These are phyloP conservation scores for Colletotrichum musae DNA, from an alignment of 2,329 filamentous ascomycete species.

Conservation along the genomic window DNA sequence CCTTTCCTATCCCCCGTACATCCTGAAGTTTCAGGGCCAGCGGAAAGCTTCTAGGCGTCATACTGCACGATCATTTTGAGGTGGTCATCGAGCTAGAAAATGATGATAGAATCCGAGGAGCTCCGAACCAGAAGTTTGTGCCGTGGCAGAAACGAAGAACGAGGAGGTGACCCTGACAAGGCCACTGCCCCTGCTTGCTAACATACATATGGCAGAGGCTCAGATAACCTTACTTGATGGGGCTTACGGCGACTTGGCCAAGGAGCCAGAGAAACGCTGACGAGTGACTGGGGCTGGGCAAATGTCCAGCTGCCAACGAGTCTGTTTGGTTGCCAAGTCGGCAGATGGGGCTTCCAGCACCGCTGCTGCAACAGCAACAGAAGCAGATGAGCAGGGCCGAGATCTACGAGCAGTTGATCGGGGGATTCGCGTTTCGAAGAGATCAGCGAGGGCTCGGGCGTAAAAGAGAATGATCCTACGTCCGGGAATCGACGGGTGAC, in stretches of 20 bases:
- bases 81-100: not conserved
- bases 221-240: conserved; percentile 39
- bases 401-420: conserved; percentile 12
- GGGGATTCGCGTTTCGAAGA: conserved; percentile 13
- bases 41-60: too few species aligned
- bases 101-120: not conserved
- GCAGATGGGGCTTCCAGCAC: conserved; percentile 10
- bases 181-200: too few species aligned
- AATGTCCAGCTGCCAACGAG: not conserved
- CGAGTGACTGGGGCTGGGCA: not conserved
- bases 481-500: not conserved
- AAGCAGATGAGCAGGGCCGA: not conserved
- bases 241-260: conserved; percentile 1
- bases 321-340: conserved; percentile 14
- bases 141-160: too few species aligned
- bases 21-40: too few species aligned
- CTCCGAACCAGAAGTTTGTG: conserved; percentile 10
- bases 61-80: too few species aligned
- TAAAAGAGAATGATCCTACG: not conserved
- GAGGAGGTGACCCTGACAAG: not conserved
- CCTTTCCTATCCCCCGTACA: not conserved
- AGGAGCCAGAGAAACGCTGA: not conserved
- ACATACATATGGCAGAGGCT: not conserved
- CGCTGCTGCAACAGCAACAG: not conserved
- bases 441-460: not conserved